Evolutionary conservation across 108 stramenopile species (phyloP), one percentile per base, ranked within the genome.

Genomic region (Aureococcus anophagefferens): DNA sequence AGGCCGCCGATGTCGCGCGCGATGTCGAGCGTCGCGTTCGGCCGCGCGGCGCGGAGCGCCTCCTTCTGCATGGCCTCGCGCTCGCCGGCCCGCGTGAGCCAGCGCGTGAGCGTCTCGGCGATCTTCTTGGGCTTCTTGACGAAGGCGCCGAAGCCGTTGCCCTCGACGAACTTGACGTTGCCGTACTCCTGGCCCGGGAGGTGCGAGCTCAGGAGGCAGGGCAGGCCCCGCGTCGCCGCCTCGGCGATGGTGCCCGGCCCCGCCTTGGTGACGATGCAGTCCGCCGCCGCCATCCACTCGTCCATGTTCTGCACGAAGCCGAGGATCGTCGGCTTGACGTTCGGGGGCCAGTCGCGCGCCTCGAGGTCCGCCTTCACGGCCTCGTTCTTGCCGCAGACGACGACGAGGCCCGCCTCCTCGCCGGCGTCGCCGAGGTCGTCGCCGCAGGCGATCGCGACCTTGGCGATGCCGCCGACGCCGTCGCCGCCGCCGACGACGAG

Each of bases 171-270:
- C 0, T 89, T 88, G 15, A 96, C 86, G 70, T 96, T 96, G 0
- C 95, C 95, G 71, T 89, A 93, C 80, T 97, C 96, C 83, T 97
- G 96, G 9, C 94, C 96, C 0, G 94, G 96, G 72, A 97, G 77
- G 76, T 83, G 95, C 30, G 89, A 82, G 68, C 89, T 91, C 11
- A 95, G 82, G 81, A 97, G 91, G 59, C 91, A 89, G 31, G 96
- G 94, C n/a, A 95, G 78, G 15, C 96, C 94, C 68, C 93, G 88
- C 33, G 91, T 90, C 16, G 88, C 88, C 21, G 96, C 94, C 76
- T 97, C 96, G 14, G 96, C 96, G 68, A 97, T 95, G 4, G 94
- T 95, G 64, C 96, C 96, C 35, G 96, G 96, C 5, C 94, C 96
- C 17, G 96, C 96, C 68, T 93, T 93, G 36, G 89, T 92, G 46